A percentile compares a stretch with the other conserved stretches of the same genome.
Evolutionary conservation across 768 basidiomycete genomes (phyloP).

Genomic region (Asterophora lycoperdoides): DNA sequence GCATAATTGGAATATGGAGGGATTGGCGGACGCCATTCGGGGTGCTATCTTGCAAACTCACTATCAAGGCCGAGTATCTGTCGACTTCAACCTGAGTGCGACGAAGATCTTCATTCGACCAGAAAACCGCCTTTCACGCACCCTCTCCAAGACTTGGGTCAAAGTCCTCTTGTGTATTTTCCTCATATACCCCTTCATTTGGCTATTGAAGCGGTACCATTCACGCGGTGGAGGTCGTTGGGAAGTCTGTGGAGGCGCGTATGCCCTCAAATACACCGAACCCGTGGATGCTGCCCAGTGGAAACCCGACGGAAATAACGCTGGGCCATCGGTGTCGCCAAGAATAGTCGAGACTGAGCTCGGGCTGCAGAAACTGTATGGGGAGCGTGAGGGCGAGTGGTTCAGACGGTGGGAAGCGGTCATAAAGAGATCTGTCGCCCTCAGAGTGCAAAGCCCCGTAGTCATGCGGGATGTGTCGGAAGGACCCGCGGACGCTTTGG

Average conservation of each 20-base stretch:
- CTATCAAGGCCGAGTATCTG: conserved; percentile 40
- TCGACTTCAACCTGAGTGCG: conserved; percentile 46
- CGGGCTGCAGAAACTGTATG: conserved; percentile 42
- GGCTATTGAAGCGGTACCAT: conserved; percentile 73
- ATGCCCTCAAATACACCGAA: conserved; percentile 53
- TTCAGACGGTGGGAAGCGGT: conserved; percentile 69
- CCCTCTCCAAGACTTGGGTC: conserved; percentile 68
- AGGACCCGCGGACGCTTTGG: background rate
- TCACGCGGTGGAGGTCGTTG: conserved; percentile 64
- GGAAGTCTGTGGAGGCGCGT: conserved; percentile 70
- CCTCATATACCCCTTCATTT: conserved; percentile 75
- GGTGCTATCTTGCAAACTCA: conserved; percentile 40
- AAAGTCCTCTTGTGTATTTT: conserved; percentile 64
- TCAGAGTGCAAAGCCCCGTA: conserved; percentile 36
- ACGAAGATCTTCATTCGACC: conserved; percentile 63
- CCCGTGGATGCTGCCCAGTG: conserved; percentile 13
- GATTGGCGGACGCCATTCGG: conserved; percentile 34
- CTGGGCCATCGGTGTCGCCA: conserved; percentile 8
- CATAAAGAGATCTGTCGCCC: conserved; percentile 55
- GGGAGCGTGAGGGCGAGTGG: conserved; percentile 72
- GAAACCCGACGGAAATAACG: background rate
- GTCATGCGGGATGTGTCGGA: conserved; percentile 16
- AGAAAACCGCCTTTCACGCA: conserved; percentile 58
- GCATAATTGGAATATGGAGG: conserved; percentile 45
- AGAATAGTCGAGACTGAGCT: conserved; percentile 27